A percentile compares a stretch with the other conserved stretches of the same genome.
Conservation (phyloP, 371 early-diverging fungal genomes). For the Lichtheimia ornata region DNA sequence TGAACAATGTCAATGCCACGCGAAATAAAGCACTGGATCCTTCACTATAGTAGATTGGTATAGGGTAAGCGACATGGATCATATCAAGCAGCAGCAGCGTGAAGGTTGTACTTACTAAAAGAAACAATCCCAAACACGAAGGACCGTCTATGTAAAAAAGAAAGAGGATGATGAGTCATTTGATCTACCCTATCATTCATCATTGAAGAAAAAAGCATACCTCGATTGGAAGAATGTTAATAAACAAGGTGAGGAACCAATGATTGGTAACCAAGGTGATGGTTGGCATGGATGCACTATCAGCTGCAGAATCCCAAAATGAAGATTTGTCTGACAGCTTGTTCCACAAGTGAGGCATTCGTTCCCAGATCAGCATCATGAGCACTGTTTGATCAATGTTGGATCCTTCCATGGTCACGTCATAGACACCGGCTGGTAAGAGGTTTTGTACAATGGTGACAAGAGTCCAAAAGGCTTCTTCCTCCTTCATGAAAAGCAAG, state of each 20-base stretch:
- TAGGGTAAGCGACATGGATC: background rate
- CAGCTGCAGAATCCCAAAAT: slow-evolving; percentile 51
- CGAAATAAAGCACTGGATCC: slow-evolving; percentile 76
- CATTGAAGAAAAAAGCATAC: slow-evolving; percentile 28
- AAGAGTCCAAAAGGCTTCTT: slow-evolving; percentile 79
- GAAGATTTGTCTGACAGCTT: slow-evolving; percentile 42
- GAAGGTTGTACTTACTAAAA: slow-evolving; percentile 54
- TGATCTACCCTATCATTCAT: background rate
- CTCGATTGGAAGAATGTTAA: slow-evolving; percentile 79
- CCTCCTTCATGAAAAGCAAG: slow-evolving; percentile 75
- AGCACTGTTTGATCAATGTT: slow-evolving; percentile 76
- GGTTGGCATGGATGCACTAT: slow-evolving; percentile 58
- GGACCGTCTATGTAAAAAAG: slow-evolving; percentile 48
- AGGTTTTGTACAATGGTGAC: slow-evolving; percentile 69
- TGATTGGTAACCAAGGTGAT: slow-evolving; percentile 78
- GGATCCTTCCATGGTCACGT: slow-evolving; percentile 73
- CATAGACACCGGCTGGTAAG: slow-evolving; percentile 75
- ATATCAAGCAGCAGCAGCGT: background rate
- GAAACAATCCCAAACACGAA: slow-evolving; percentile 82
- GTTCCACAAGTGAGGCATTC: slow-evolving; percentile 53
- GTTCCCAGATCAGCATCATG: slow-evolving; percentile 58
- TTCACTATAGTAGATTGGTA: slow-evolving; percentile 41
- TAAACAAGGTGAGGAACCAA: slow-evolving; percentile 85
- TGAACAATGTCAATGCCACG: slow-evolving; percentile 69
- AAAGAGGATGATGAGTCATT: background rate